phyloP scores from a whole-genome alignment of 306 rosid genomes.

The Vachellia collinsii region DNA sequence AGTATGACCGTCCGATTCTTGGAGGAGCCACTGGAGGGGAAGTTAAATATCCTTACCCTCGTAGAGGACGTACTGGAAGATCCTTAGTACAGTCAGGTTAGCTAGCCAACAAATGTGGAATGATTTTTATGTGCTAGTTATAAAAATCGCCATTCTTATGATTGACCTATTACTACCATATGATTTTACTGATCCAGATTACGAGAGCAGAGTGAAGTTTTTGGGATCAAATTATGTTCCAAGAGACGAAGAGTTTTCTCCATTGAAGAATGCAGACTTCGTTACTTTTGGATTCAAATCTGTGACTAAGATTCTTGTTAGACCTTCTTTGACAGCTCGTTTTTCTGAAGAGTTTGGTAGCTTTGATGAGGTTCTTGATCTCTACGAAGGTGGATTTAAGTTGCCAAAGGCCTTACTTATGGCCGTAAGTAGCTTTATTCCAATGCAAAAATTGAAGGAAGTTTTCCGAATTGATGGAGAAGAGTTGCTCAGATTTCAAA shows the following conservation, averaged over 20 bases:
- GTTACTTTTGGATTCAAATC: too few relatives aligned
- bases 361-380: constrained; percentile 58
- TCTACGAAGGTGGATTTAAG: constrained; percentile 76
- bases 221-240: too few relatives aligned
- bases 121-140: neutral
- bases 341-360: constrained; percentile 56
- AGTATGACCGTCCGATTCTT: constrained; percentile 53
- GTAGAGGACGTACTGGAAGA: constrained; percentile 75
- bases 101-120: too few relatives aligned
- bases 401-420: constrained; percentile 51
- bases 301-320: too few relatives aligned
- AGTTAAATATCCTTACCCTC: constrained; percentile 62
- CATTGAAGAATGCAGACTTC: too few relatives aligned
- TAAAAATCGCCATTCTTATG: too few relatives aligned
- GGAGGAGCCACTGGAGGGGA: constrained; percentile 81
- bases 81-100: constrained; percentile 45
- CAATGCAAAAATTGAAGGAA: constrained; percentile 57
- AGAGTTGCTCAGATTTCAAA: constrained; percentile 54
- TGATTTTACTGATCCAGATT: too few relatives aligned
- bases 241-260: too few relatives aligned
- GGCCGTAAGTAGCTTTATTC: constrained; percentile 50
- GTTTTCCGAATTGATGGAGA: constrained; percentile 67
- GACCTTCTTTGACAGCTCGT: too few relatives aligned
- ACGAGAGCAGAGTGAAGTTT: too few relatives aligned
- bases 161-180: too few relatives aligned